Base-by-base conservation (phyloP, 2,329 filamentous ascomycete genomes). In the Fusarium cicatricum region DNA sequence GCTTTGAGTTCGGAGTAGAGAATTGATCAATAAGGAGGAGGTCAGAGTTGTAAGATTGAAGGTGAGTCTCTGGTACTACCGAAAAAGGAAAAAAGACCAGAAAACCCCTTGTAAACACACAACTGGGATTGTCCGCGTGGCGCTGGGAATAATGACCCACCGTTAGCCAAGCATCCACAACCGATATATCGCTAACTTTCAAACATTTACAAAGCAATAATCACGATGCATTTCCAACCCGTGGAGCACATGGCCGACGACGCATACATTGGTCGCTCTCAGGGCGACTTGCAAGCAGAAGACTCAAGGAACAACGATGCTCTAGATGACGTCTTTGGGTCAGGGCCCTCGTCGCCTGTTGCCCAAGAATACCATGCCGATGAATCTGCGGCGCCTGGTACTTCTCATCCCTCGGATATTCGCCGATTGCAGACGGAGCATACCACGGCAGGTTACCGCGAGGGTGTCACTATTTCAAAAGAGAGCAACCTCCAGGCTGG, bases 371-470 rank as follows among this genome's bases (percentile, higher is more conserved):
- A 55, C 11, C 33, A 58, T 21, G 52, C 57, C 5, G 36, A 39
- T 17, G 43, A 31, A 17, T 15, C 32, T 1, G 28, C 49, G 23
- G 53, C 40, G 6, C 53, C 58, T 23, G 41, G 54, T 36, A 38
- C 55, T n/a, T 34, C 62, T 45, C 79, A 85, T 48, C 79, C 78
- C 28, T 84, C 79, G 70, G 92, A 96, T 66, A 83, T 95, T 44
- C 86, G 84, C 16, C 87, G 90, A 19, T 82, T 97, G 14, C 87
- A 90, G 67, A 83, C 85, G 36, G 87, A 90, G 50, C 92, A 97
- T 72, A 84, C 86, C 46, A 97, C 90, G 8, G 88, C 90, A 33
- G 95, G 95, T 16, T 98, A 98, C 76, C 89, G 94, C 55, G 93
- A 97, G 68, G 95, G 94, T 38, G 84, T 98, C 47, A 83, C 89